Percentiles rank a stretch among this genome's conserved stretches.
Conservation (phyloP, 2,329 filamentous ascomycete genomes). For the Ophiostoma ulmi region DNA sequence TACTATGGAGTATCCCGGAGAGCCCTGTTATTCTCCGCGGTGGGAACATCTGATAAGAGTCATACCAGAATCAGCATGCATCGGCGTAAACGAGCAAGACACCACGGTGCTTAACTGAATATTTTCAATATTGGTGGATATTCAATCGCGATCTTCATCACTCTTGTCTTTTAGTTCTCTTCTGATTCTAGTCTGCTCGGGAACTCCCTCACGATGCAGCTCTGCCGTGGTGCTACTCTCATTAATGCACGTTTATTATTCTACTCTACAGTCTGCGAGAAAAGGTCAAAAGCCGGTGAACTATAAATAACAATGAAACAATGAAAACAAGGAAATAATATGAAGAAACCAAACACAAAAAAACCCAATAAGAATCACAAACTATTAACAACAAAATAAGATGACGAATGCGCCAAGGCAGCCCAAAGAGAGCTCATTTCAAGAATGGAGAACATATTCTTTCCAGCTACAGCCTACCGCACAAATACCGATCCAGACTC, state of each 20-base stretch:
- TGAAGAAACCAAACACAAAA: no score
- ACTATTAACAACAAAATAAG: neutral
- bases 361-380: neutral
- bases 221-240: neutral
- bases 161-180: neutral
- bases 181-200: neutral
- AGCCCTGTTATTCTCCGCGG: conserved; percentile 2
- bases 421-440: neutral
- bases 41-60: conserved; percentile 13
- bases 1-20: neutral
- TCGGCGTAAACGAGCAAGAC: neutral
- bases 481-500: neutral
- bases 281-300: neutral
- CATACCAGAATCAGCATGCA: neutral
- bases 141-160: neutral
- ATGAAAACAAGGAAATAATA: neutral
- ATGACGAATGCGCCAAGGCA: conserved; percentile 15
- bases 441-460: neutral
- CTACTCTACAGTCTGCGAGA: neutral
- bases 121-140: neutral
- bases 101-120: neutral
- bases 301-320: neutral
- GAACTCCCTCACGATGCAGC: neutral
- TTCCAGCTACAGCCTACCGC: neutral
- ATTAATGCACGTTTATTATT: neutral